Conservation (phyloP, 495 filamentous ascomycete species). For the Aspergillus mulundensis region DNA sequence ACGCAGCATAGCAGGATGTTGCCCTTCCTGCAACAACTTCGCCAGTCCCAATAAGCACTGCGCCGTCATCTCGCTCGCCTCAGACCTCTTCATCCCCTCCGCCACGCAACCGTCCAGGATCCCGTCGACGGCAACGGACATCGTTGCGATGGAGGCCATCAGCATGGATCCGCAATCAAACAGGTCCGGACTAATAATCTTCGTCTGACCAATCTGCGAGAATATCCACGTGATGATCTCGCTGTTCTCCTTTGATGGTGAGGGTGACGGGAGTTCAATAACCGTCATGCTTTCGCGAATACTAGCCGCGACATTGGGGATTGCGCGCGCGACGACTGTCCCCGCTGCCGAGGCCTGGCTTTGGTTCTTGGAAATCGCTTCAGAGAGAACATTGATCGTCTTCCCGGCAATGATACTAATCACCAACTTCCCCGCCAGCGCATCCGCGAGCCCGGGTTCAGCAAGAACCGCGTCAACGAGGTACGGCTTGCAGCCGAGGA, state of each 20-base stretch:
- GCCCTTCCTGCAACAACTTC: slow-evolving; percentile 34
- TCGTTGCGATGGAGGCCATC: slow-evolving; percentile 34
- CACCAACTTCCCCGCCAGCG: not conserved
- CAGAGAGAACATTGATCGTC: not conserved
- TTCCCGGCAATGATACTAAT: slow-evolving; percentile 2
- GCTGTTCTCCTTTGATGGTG: not conserved
- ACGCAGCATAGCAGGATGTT: slow-evolving; percentile 32
- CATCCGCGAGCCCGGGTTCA: not conserved
- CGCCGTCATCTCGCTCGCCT: slow-evolving; percentile 36
- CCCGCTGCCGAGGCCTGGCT: not conserved
- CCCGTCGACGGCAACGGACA: slow-evolving; percentile 43
- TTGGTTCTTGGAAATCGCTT: not conserved
- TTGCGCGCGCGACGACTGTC: slow-evolving; percentile 20
- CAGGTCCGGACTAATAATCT: slow-evolving; percentile 25
- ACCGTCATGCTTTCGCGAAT: slow-evolving; percentile 37
- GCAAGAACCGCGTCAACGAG: not conserved
- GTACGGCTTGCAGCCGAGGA: slow-evolving; percentile 4
- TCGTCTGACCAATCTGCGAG: slow-evolving; percentile 31
- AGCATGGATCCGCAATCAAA: slow-evolving; percentile 41
- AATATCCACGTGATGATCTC: slow-evolving; percentile 30
- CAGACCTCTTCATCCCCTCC: slow-evolving; percentile 36
- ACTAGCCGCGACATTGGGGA: slow-evolving; percentile 39
- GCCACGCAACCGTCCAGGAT: slow-evolving; percentile 44
- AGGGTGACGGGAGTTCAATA: slow-evolving; percentile 21
- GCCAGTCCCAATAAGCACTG: slow-evolving; percentile 41